These are phyloP conservation scores for Gaertneriomyces sp. DNA, from an alignment of 192 early-diverging fungal genomes.

Conservation along the genomic window DNA sequence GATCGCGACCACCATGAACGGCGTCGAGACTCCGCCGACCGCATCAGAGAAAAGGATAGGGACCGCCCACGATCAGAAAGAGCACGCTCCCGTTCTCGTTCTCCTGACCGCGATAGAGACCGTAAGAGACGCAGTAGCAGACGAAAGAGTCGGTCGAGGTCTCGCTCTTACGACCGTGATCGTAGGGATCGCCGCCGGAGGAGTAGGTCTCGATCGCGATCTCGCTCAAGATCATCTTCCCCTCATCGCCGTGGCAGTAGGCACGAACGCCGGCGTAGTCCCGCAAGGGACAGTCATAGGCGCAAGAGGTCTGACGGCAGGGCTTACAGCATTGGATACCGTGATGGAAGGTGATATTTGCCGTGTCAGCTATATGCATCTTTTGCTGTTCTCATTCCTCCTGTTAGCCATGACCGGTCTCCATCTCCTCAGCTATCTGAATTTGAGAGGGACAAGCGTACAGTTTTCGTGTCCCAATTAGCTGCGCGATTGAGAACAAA, in stretches of 20 bases:
- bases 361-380: neutral
- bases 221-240: conserved; percentile 11
- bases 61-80: neutral
- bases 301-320: conserved; percentile 1
- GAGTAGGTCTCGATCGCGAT: conserved; percentile 8
- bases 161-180: conserved; percentile 17
- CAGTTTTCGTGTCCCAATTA: conserved; percentile 94
- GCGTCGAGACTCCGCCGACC: conserved; percentile 9
- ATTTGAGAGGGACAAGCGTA: conserved; percentile 81
- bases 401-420: neutral
- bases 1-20: conserved; percentile 15
- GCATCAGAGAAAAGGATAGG: conserved; percentile 1
- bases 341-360: conserved; percentile 2
- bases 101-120: conserved; percentile 18
- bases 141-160: conserved; percentile 2
- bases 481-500: conserved; percentile 68
- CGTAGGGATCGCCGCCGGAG: conserved; percentile 19
- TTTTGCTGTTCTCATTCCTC: neutral
- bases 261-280: conserved; percentile 24
- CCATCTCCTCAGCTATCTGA: conserved; percentile 57
- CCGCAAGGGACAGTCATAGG: conserved; percentile 12
- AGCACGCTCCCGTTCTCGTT: conserved; percentile 15
- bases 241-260: conserved; percentile 25
- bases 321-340: neutral
- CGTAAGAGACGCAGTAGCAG: conserved; percentile 26